Conservation (phyloP, 179 eudicot species). For the Silene vulgaris region DNA sequence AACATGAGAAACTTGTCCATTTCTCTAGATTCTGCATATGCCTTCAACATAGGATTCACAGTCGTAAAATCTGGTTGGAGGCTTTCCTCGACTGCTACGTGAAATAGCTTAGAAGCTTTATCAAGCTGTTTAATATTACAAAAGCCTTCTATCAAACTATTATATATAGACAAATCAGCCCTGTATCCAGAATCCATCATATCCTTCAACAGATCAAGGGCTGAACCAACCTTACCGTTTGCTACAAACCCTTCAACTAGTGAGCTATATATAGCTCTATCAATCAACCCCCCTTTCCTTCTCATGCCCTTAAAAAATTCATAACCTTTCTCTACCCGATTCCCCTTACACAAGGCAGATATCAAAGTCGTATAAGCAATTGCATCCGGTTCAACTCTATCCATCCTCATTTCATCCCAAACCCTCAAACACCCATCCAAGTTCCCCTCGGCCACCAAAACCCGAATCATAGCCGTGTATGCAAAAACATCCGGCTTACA, state of each 20-base stretch:
- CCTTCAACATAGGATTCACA: constrained; percentile 57
- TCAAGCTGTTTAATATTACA: constrained; percentile 53
- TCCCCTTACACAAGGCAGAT: constrained; percentile 63
- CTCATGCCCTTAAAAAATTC: constrained; percentile 80
- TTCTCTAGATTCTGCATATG: constrained; percentile 51
- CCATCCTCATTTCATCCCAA: constrained; percentile 85
- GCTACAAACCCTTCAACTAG: constrained; percentile 71
- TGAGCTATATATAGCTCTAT: constrained; percentile 68
- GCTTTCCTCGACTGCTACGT: constrained; percentile 57
- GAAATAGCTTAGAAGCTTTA: constrained; percentile 62
- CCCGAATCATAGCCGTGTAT: constrained; percentile 73
- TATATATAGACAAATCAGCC: constrained; percentile 79
- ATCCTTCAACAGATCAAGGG: constrained; percentile 75
- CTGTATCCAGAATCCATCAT: constrained; percentile 78
- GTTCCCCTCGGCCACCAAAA: constrained; percentile 59
- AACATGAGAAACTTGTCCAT: constrained; percentile 58
- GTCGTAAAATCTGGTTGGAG: constrained; percentile 69
- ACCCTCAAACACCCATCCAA: constrained; percentile 77
- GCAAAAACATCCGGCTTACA: constrained; percentile 95
- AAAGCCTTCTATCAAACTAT: constrained; percentile 64
- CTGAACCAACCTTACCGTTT: constrained; percentile 66
- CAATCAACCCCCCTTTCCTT: constrained; percentile 60
- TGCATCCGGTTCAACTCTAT: constrained; percentile 67
- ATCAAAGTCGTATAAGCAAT: constrained; percentile 81
- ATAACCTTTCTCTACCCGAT: constrained; percentile 52